These are phyloP conservation scores for Styphnolobium japonicum DNA, from an alignment of 306 rosid genomes.

Conservation along the genomic window DNA sequence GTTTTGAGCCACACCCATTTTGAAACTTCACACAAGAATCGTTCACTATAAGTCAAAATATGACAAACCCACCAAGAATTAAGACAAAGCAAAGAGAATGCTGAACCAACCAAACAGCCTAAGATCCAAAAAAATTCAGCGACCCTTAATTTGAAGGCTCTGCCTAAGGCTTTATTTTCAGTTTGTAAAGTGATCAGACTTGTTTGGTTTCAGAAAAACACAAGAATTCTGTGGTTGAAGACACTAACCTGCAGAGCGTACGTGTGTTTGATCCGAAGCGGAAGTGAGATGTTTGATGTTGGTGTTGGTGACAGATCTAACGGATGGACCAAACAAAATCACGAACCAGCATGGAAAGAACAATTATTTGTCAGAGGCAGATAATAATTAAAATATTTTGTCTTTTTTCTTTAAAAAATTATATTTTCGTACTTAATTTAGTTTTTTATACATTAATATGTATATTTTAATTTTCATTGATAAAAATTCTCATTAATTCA, in stretches of 20 bases:
- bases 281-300: slow-evolving; percentile 25
- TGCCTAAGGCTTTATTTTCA: too few species aligned
- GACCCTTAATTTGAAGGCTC: background rate
- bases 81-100: background rate
- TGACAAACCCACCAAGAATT: background rate
- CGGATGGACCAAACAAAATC: slow-evolving; percentile 26
- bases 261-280: slow-evolving; percentile 48
- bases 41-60: background rate
- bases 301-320: slow-evolving; percentile 38
- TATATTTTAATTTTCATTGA: background rate
- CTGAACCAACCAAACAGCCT: background rate
- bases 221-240: background rate
- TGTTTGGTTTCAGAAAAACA: background rate
- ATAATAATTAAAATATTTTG: background rate
- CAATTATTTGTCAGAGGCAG: slow-evolving; percentile 16
- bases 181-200: slow-evolving; percentile 16
- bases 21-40: slow-evolving; percentile 20
- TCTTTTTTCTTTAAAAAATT: background rate
- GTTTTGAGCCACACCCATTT: slow-evolving; percentile 66
- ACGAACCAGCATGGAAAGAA: slow-evolving; percentile 25
- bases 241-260: slow-evolving; percentile 2
- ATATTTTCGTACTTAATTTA: background rate
- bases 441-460: background rate
- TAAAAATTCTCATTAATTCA: too few species aligned
- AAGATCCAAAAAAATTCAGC: background rate